Base-by-base conservation (phyloP, 2,329 filamentous ascomycete species). In the Neonectria coccinea region DNA sequence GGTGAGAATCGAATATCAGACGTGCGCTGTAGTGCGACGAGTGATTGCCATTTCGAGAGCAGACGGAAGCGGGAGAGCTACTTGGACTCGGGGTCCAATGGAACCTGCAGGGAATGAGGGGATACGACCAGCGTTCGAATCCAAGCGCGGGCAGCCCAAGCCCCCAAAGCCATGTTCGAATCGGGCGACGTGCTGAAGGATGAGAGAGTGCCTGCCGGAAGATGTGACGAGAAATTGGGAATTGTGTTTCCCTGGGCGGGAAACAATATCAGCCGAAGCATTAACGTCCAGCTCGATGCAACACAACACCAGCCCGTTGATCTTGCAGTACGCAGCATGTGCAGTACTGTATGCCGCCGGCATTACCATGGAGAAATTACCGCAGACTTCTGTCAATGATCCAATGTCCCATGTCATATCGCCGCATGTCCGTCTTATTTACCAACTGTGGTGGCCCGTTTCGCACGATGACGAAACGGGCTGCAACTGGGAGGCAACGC, bases 381-480 rank as follows among this genome's bases (percentile, higher is more conserved):
- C 48, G 48, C 27, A 31, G 11, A 18, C 6, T 33, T 14, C 27
- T 51, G 48, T 44, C 41, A 58, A 54, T 33, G 31, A 25, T 25
- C 29, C 45, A 57, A 25, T 16, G 20, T 36, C 33, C 14, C 54
- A 20, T 18, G 22, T 45, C 27, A 57, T 31, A 36, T 31, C 16
- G 52, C 52, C 10, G 50, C 54, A 54, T 58, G 42, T 51, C 47
- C 27, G 29, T 33, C 29, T 20, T 33, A 16, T 51, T 48, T 27
- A 10, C 45, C 6, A 44, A 54, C 47, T 42, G 50, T 66, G 66
- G 67, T 48, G 61, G 58, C 33, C 36, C 31, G 62, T 65, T 59
- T 58, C 42, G 60, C 42, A 58, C 50, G 52, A 70, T 73, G 70
- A 72, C 67, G 62, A 64, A 66, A 64, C 56, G 29, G 63, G 53